Base-by-base conservation (phyloP, 2,329 filamentous ascomycete genomes). In the Aspergillus sp. region DNA sequence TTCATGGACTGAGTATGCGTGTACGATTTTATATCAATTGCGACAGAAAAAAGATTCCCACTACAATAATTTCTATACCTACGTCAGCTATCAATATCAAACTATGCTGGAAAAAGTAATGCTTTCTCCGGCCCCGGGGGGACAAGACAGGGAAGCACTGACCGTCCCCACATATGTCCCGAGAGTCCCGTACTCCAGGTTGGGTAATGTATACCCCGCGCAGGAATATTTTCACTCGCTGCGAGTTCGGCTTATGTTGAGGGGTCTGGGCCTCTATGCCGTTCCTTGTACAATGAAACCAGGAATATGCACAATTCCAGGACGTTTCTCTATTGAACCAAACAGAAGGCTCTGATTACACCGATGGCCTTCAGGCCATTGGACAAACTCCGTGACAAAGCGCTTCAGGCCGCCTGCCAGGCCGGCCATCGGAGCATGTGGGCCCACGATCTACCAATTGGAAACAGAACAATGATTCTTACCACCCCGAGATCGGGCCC, bases 401-500 rank as follows among this genome's bases (percentile, higher is more conserved):
- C 61, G 63, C 54, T 15, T n/a, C 13, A 22, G 22, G 45, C 36
- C 63, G 61, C 59, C 39, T 43, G 42, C 55, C 55, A 57, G 55
- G 18, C 32, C 20, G 26, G 38, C 13, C 22, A 48, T 43, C 41
- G 48, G 32, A 47, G 30, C 20, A 20, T 43, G 53, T 59, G 55
- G 50, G 41, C 32, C 50, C 42, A 2, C 2, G 2, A 11, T 18
- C 41, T 53, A 43, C 71, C 69, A 74, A 73, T 73, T 49, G 65
- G 13, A 44, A 22, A 6, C 6, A 13, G 8, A 43, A 22, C 20
- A 69, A 68, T 72, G 64, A 55, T 36, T 59, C 71, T 70, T 72
- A 71, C 73, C 71, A 69, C 64, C 62, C 69, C 71, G 71, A 74
- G 56, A 63, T 69, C 72, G 72, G 72, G 60, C 42, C 51, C 20